Conservation (phyloP, 345 rosid genomes). For the Pistacia vera region DNA sequence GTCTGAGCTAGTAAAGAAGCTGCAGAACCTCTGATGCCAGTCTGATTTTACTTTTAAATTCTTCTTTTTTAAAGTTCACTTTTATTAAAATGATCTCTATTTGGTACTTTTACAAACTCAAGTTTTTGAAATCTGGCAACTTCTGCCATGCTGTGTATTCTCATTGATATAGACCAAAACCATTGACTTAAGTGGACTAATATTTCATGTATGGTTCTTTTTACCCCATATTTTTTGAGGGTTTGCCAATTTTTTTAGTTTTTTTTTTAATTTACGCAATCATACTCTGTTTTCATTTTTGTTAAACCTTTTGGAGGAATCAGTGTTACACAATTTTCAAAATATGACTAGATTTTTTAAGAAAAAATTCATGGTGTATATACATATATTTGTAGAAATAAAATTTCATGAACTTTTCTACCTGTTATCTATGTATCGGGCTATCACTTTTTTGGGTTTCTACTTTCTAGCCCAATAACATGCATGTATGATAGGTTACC, state of each 20-base stretch:
- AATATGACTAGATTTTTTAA: not conserved
- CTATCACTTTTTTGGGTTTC: not conserved
- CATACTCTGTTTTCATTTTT: not conserved
- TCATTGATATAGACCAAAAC: slow-evolving; percentile 20
- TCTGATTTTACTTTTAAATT: not conserved
- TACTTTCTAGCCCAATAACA: not conserved
- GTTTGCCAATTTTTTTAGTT: not conserved
- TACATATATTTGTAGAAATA: not conserved
- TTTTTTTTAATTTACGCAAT: not conserved
- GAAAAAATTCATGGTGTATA: not conserved
- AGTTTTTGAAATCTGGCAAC: slow-evolving; percentile 23
- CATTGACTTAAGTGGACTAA: slow-evolving; percentile 12
- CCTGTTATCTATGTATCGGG: not conserved
- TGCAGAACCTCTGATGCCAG: slow-evolving; percentile 12
- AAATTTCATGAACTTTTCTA: not conserved
- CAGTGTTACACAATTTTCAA: not conserved
- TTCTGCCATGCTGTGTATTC: not conserved
- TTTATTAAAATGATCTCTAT: slow-evolving; percentile 4
- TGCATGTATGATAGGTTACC: not conserved
- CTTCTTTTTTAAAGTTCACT: slow-evolving; percentile 5
- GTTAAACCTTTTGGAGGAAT: not conserved
- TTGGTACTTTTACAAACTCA: slow-evolving; percentile 12
- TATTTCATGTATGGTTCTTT: not conserved
- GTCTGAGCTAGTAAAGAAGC: slow-evolving; percentile 30
- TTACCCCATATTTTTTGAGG: not conserved